These are phyloP conservation scores for Pistacia atlantica DNA, from an alignment of 345 rosid genomes.

Conservation along the genomic window DNA sequence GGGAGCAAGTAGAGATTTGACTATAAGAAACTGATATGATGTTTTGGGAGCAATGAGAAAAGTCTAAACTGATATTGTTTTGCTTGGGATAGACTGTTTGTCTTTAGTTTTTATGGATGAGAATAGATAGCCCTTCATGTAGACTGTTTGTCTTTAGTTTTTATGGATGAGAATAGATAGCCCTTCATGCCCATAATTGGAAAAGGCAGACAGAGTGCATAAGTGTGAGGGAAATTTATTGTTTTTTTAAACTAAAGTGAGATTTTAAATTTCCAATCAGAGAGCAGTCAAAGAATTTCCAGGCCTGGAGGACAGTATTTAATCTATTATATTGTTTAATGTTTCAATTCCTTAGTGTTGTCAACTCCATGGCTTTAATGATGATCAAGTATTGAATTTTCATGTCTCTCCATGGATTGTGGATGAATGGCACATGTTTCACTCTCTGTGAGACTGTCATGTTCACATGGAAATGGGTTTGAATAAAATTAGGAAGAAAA, in stretches of 20 bases:
- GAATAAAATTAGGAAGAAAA: not conserved
- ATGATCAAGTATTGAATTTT: conserved; percentile 14
- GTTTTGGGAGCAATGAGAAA: conserved; percentile 2
- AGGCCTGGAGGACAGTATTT: conserved; percentile 17
- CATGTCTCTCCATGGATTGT: not conserved
- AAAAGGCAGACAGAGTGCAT: not conserved
- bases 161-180: not conserved
- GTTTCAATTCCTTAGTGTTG: conserved; percentile 33
- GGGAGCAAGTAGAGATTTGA: conserved; percentile 23
- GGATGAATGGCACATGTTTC: conserved; percentile 6
- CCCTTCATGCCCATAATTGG: conserved; percentile 3
- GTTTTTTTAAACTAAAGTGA: conserved; percentile 1
- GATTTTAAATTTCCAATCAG: conserved; percentile 23
- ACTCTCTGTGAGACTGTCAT: not conserved
- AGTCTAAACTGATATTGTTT: not conserved
- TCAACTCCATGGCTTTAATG: conserved; percentile 40
- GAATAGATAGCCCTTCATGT: not conserved
- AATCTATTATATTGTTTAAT: not conserved
- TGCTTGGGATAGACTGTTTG: not conserved
- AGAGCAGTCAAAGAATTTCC: conserved; percentile 45
- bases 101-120: not conserved
- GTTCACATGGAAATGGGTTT: not conserved
- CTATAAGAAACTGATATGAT: not conserved
- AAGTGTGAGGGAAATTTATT: conserved; percentile 1
- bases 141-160: not conserved